Base-by-base conservation (phyloP, 306 rosid species). In the Crotalaria pallida region DNA sequence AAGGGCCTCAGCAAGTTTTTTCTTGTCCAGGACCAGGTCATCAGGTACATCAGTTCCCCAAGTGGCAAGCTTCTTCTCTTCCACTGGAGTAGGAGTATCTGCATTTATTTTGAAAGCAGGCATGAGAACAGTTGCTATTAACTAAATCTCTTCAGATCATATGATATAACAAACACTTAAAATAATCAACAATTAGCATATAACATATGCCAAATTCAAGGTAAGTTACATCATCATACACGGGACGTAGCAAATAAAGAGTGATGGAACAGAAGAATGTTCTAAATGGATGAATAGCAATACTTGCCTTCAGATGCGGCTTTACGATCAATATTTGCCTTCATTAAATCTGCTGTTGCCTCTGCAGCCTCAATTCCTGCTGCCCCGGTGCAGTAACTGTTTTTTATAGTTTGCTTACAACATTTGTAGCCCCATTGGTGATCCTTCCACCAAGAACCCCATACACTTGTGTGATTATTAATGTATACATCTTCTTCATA, bases 401-500 rank as follows among this genome's bases (percentile, higher is more conserved):
- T 89, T 7, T 74, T 60, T 34, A 82, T 65, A 3, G 84, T 80
- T 43, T 86, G 92, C 64, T 81, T 82, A 10, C 92, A 87, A 59
- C 91, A 86, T 63, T 73, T 82, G 55, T 82, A 88, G 33, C 89
- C 96, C 91, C 96, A 88, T n/a, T 86, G 91, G 57, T 85, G 84
- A 62, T 82, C 95, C 78, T 81, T 86, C 95, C 95, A 85, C 91
- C 95, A 86, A 0, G 91, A 88, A 2, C 88, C 91, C 89, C 88
- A 86, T 3, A 86, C 84, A 21, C 81, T 68, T 1, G 81, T 84
- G 72, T 89, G 88, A 71, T 89, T 89, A 43, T 86, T 84, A 26
- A 81, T 77, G 47, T 73, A 84, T 9, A 79, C 62, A 61, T 82
- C 87, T 64, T 88, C 91, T 24, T 89, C 87, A 36, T 79, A 86